Evolutionary conservation across 75 land plant species (phyloP).

Genomic region (Gnetum montanum): DNA sequence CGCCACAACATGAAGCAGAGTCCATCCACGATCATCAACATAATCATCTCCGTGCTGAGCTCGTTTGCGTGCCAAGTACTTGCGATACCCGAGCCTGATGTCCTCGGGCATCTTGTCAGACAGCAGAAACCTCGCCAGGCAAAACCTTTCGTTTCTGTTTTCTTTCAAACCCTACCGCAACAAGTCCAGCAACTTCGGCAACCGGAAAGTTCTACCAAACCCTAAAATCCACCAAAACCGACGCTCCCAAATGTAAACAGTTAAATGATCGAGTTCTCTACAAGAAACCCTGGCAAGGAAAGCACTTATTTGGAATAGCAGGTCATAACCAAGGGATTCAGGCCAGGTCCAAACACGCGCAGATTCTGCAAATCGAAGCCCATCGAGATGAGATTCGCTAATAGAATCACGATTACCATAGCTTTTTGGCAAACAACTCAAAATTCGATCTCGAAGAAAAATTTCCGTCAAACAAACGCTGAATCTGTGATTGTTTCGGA

Average conservation of each 20-base stretch:
- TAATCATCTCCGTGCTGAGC: too few relatives aligned
- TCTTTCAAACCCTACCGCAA: not conserved
- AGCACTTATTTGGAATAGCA: too few relatives aligned
- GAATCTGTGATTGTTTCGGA: too few relatives aligned
- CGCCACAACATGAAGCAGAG: not conserved
- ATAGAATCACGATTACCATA: too few relatives aligned
- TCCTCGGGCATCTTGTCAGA: too few relatives aligned
- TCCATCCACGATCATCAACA: not conserved
- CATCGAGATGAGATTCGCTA: not conserved
- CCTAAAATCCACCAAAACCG: not conserved
- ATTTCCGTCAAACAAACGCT: too few relatives aligned
- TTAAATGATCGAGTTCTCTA: conserved; percentile 11
- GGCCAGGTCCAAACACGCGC: conserved; percentile 71
- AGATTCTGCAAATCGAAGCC: conserved; percentile 26
- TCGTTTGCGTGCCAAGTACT: too few relatives aligned
- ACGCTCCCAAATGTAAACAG: not conserved
- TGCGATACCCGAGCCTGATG: too few relatives aligned
- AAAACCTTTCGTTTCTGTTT: not conserved
- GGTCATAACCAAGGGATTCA: conserved; percentile 57
- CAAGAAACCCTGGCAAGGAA: conserved; percentile 17
- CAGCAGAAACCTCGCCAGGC: not conserved
- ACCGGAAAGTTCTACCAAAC: conserved; percentile 4
- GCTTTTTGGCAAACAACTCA: too few relatives aligned
- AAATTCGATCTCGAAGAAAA: too few relatives aligned
- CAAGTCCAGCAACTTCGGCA: not conserved